These are phyloP conservation scores for Corymbia citriodora DNA, from an alignment of 441 rosid genomes.

Conservation along the genomic window DNA sequence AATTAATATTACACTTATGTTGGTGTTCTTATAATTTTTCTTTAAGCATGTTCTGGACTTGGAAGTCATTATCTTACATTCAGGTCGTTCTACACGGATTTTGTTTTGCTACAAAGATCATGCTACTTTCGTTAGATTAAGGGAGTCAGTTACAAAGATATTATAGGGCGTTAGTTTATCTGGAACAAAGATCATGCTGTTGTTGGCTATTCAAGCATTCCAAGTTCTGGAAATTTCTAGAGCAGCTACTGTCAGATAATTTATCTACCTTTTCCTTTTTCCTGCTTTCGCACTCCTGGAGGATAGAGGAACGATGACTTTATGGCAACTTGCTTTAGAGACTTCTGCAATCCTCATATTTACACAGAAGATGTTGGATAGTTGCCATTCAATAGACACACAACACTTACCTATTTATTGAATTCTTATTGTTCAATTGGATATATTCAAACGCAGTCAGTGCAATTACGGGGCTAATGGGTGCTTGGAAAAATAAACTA, in stretches of 20 bases:
- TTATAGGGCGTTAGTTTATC: background rate
- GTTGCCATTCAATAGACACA: background rate
- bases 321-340: background rate
- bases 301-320: background rate
- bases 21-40: background rate
- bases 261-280: background rate
- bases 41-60: background rate
- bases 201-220: background rate
- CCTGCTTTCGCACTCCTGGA: background rate
- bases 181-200: background rate
- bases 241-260: background rate
- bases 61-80: background rate
- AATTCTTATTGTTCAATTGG: background rate
- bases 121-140: background rate
- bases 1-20: background rate
- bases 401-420: background rate
- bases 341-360: background rate
- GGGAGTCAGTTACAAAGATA: background rate
- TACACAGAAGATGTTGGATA: background rate
- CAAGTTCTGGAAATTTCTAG: background rate
- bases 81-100: background rate
- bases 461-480: conserved; percentile 32
- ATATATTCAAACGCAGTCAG: conserved; percentile 23
- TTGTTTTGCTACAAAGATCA: background rate
- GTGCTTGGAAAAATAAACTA: conserved; percentile 44